Percentiles rank a stretch among this genome's conserved stretches.
Evolutionary conservation across 805 yeast genomes (phyloP).

Genomic region (Yamadazyma paraphyllophila): DNA sequence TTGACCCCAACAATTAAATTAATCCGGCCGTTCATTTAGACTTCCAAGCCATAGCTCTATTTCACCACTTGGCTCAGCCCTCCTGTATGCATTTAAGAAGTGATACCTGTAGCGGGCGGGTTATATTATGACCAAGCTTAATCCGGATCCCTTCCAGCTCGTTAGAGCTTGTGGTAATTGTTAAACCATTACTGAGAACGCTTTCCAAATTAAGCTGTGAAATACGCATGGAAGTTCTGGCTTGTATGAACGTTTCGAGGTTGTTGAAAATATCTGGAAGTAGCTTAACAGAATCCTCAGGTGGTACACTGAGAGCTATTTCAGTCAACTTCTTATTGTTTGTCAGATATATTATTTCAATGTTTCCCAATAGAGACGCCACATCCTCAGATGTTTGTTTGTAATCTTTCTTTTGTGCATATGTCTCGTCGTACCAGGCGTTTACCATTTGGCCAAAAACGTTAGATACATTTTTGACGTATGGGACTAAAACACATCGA

Average conservation of each 20-base stretch:
- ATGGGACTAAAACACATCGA: slow-evolving; percentile 6
- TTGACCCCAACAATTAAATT: no score
- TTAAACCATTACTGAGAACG: slow-evolving; percentile 15
- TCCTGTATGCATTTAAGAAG: neutral
- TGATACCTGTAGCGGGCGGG: neutral
- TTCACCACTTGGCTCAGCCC: neutral
- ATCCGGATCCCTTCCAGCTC: neutral
- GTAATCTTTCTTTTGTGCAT: neutral
- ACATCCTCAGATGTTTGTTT: neutral
- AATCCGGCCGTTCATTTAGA: neutral
- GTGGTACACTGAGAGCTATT: slow-evolving; percentile 23
- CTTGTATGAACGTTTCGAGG: slow-evolving; percentile 20
- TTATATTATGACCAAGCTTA: neutral
- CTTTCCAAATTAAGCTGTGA: slow-evolving; percentile 19
- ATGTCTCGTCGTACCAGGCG: neutral
- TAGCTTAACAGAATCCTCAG: slow-evolving; percentile 15
- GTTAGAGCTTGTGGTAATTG: neutral
- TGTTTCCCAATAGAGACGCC: slow-evolving; percentile 8
- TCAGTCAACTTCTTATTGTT: slow-evolving; percentile 17
- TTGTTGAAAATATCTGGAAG: slow-evolving; percentile 13
- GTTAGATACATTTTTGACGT: neutral
- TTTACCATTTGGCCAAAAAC: neutral
- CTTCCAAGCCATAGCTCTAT: neutral
- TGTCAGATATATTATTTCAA: slow-evolving; percentile 9
- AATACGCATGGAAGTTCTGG: slow-evolving; percentile 21